Percentiles rank a stretch among this genome's conserved stretches.
These are phyloP conservation scores for Apiosordaria backusii DNA, from an alignment of 495 filamentous ascomycete genomes.

Conservation along the genomic window DNA sequence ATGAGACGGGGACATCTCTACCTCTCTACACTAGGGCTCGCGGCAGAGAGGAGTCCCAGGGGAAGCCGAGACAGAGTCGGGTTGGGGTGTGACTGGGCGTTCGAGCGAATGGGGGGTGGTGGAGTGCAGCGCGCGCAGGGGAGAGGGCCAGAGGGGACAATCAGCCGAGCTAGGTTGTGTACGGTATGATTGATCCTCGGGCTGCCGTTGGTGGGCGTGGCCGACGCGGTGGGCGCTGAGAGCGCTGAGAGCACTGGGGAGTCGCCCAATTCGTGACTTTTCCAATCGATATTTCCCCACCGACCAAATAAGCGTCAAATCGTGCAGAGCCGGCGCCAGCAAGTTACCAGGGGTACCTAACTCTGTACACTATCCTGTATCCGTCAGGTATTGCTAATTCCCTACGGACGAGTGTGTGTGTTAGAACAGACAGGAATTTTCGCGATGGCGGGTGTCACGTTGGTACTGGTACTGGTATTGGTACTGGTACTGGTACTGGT, in stretches of 20 bases:
- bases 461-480: not conserved
- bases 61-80: constrained; percentile 31
- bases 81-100: constrained; percentile 22
- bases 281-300: constrained; percentile 16
- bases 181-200: constrained; percentile 18
- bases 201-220: constrained; percentile 22
- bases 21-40: constrained; percentile 7
- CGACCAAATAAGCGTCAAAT: constrained; percentile 3
- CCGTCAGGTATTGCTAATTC: no score
- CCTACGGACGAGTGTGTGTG: no score
- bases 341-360: not conserved
- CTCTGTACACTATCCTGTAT: no score
- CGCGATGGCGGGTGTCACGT: constrained; percentile 7
- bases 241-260: not conserved
- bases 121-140: constrained; percentile 3
- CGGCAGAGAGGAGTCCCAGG: constrained; percentile 21
- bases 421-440: no score
- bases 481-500: not conserved
- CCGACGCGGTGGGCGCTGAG: constrained; percentile 8
- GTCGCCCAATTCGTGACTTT: constrained; percentile 10
- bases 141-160: constrained; percentile 16
- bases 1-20: constrained; percentile 32
- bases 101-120: not conserved
- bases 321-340: not conserved
- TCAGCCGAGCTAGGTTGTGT: constrained; percentile 21